These are phyloP conservation scores for Sporothrix pseudoabietina DNA, from an alignment of 2,329 filamentous ascomycete genomes.

Conservation along the genomic window DNA sequence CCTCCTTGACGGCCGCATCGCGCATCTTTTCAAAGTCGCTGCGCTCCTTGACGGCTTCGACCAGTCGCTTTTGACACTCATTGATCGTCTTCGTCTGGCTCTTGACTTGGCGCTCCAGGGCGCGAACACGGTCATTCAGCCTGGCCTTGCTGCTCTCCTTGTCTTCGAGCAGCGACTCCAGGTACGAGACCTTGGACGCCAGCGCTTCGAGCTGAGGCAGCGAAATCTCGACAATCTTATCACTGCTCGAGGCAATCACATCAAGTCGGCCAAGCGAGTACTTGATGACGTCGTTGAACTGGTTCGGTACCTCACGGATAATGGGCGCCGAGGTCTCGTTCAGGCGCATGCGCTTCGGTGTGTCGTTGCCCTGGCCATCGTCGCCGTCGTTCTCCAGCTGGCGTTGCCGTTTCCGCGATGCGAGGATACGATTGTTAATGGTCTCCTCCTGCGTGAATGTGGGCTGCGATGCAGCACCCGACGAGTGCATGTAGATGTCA, in stretches of 20 bases:
- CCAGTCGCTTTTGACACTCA: conserved; percentile 51
- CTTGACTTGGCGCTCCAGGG: conserved; percentile 50
- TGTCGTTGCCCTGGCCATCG: conserved; percentile 27
- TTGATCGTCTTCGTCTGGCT: conserved; percentile 50
- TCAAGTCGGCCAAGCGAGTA: conserved; percentile 30
- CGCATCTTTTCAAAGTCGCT: conserved; percentile 52
- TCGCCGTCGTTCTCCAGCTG: conserved; percentile 27
- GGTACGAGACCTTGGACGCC: conserved; percentile 38
- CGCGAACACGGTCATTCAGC: conserved; percentile 45
- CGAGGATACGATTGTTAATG: conserved; percentile 28
- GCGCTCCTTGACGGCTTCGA: conserved; percentile 56
- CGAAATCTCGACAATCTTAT: conserved; percentile 38
- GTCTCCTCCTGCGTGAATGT: conserved; percentile 30
- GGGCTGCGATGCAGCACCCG: conserved; percentile 29
- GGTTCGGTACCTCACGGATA: background rate
- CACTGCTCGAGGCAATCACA: background rate
- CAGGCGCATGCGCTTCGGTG: conserved; percentile 41
- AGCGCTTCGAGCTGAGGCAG: conserved; percentile 41
- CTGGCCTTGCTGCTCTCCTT: conserved; percentile 37
- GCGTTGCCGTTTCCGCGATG: conserved; percentile 51
- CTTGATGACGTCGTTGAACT: conserved; percentile 29
- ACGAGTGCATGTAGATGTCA: conserved; percentile 49
- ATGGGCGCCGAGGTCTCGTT: conserved; percentile 37
- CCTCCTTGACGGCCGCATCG: conserved; percentile 43
- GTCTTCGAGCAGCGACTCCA: conserved; percentile 44